These are phyloP conservation scores for Penicillium polonicum DNA, from an alignment of 2,329 filamentous ascomycete genomes.

Conservation along the genomic window DNA sequence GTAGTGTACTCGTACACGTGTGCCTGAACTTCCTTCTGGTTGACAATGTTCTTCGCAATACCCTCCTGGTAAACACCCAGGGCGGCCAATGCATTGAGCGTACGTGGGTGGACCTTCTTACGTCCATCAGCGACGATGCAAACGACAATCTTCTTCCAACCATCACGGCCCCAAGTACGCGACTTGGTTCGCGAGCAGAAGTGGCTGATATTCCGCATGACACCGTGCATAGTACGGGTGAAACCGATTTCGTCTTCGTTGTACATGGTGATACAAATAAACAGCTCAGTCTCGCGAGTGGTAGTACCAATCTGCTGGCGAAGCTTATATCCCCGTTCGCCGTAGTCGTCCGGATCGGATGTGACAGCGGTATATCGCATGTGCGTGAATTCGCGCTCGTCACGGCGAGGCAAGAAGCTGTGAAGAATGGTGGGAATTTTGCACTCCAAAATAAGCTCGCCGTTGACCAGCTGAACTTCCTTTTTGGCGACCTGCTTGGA, in stretches of 20 bases:
- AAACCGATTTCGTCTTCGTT: slow-evolving; percentile 98
- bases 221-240: slow-evolving; percentile 95
- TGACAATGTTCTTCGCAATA: slow-evolving; percentile 98
- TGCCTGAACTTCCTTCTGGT: slow-evolving; percentile 89
- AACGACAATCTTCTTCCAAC: slow-evolving; percentile 99
- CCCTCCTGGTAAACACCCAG: slow-evolving; percentile 98
- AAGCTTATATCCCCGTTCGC: slow-evolving; percentile 82
- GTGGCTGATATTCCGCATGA: slow-evolving; percentile 97
- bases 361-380: slow-evolving; percentile 99
- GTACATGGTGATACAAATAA: slow-evolving; percentile 98
- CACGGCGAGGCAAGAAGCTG: slow-evolving; percentile 88
- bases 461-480: slow-evolving; percentile 94
- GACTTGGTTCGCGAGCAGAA: slow-evolving; percentile 92
- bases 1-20: slow-evolving; percentile 99
- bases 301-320: slow-evolving; percentile 86
- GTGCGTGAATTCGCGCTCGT: slow-evolving; percentile 95
- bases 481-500: slow-evolving; percentile 87
- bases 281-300: slow-evolving; percentile 85
- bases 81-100: slow-evolving; percentile 88
- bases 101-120: slow-evolving; percentile 88
- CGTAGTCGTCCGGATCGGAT: slow-evolving; percentile 93
- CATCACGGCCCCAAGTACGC: slow-evolving; percentile 92
- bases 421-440: slow-evolving; percentile 98
- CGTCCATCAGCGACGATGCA: slow-evolving; percentile 95
- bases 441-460: slow-evolving; percentile 94